Conservation (phyloP, 2,329 filamentous ascomycete species). For the Colletotrichum destructivum region DNA sequence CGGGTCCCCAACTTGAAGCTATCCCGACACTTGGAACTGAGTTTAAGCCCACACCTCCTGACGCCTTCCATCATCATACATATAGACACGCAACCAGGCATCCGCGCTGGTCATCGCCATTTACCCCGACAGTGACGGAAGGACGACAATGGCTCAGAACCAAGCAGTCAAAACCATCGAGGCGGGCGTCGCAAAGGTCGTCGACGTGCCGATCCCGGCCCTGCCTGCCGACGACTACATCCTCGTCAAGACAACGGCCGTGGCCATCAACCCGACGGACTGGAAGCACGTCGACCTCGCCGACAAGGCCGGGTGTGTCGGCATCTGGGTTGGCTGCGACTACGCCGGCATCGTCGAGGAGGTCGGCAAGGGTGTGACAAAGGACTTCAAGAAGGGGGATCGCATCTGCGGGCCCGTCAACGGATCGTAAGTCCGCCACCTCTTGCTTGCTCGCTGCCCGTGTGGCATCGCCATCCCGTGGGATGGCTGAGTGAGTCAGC, state of each 20-base stretch:
- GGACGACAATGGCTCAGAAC: constrained; percentile 38
- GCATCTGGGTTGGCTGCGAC: constrained; percentile 58
- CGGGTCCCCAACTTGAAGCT: background rate
- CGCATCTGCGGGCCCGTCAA: constrained; percentile 59
- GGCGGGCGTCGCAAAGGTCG: constrained; percentile 48
- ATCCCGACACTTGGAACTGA: background rate
- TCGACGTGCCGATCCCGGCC: constrained; percentile 46
- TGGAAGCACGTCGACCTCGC: constrained; percentile 52
- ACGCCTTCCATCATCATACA: background rate
- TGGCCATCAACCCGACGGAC: constrained; percentile 56
- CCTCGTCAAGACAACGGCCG: constrained; percentile 54
- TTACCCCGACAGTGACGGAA: background rate
- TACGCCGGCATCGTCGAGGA: constrained; percentile 64
- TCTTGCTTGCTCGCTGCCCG: too few species aligned
- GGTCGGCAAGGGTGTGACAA: constrained; percentile 60
- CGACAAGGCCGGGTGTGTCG: constrained; percentile 41
- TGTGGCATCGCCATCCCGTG: too few species aligned
- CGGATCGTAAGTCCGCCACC: constrained; percentile 48
- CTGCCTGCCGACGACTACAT: constrained; percentile 49
- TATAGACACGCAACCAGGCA: background rate
- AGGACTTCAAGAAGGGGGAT: constrained; percentile 63
- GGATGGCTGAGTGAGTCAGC: too few species aligned
- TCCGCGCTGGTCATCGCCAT: background rate
- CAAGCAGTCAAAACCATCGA: constrained; percentile 41
- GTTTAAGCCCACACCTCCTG: background rate